These are phyloP conservation scores for Eucalyptus virginea DNA, from an alignment of 345 rosid genomes.

Conservation along the genomic window DNA sequence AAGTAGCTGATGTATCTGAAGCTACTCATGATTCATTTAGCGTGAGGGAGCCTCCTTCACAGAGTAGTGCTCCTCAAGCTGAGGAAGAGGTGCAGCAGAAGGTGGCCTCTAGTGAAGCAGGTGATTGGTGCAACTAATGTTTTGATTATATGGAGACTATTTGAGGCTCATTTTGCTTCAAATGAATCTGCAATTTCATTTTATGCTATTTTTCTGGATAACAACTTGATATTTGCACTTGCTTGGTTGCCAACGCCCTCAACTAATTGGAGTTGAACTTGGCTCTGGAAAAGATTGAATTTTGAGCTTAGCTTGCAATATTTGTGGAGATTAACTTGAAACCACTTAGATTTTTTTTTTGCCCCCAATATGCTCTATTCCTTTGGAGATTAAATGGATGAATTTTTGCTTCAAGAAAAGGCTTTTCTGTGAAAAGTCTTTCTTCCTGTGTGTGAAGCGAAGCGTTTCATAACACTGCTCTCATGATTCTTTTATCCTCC, in stretches of 20 bases:
- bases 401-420: not conserved
- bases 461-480: not conserved
- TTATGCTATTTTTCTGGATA: not conserved
- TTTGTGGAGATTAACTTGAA: not conserved
- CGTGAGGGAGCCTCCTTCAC: conserved; percentile 59
- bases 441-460: not conserved
- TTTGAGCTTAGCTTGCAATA: not conserved
- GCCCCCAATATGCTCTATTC: not conserved
- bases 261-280: not conserved
- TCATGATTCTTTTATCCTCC: not conserved
- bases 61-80: conserved; percentile 39
- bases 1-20: conserved; percentile 43
- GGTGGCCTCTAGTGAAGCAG: conserved; percentile 55
- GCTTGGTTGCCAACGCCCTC: not conserved
- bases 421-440: not conserved
- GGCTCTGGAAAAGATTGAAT: not conserved
- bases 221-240: not conserved
- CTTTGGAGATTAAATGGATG: not conserved
- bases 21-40: conserved; percentile 64
- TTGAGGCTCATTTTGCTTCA: not conserved
- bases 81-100: conserved; percentile 74
- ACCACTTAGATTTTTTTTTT: not conserved
- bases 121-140: conserved; percentile 5
- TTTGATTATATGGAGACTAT: not conserved
- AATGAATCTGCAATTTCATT: not conserved